Conservation (phyloP, 345 rosid genomes). For the Cardamine occulta region DNA sequence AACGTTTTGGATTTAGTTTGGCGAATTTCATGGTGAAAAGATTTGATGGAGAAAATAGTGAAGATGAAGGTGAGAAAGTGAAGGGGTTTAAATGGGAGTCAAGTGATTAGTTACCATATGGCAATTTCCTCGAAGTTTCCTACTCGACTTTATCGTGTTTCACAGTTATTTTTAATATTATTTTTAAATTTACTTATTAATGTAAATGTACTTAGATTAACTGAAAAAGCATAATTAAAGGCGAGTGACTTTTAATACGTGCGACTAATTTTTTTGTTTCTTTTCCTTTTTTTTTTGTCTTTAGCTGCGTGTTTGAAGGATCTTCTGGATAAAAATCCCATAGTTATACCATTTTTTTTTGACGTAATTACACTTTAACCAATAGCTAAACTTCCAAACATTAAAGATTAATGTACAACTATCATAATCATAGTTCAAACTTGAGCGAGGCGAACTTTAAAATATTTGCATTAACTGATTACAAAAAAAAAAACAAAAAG, state of each 20-base stretch:
- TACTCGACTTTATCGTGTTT: constrained; percentile 20
- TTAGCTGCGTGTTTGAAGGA: constrained; percentile 27
- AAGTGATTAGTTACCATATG: constrained; percentile 35
- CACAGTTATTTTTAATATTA: background rate
- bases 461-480: background rate
- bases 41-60: constrained; percentile 9
- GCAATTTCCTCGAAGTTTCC: constrained; percentile 87
- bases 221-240: background rate
- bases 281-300: background rate
- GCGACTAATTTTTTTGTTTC: background rate
- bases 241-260: background rate
- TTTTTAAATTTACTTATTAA: background rate
- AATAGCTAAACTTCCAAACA: background rate
- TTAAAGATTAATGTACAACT: too few species aligned
- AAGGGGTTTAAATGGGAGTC: constrained; percentile 51
- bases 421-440: background rate
- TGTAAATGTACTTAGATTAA: constrained; percentile 15
- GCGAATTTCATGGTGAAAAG: constrained; percentile 50
- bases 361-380: background rate
- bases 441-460: background rate
- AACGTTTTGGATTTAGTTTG: constrained; percentile 61
- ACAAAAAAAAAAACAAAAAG: too few species aligned
- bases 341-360: background rate
- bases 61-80: constrained; percentile 23
- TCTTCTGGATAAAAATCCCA: background rate